Percentiles rank a stretch among this genome's conserved stretches.
These are phyloP conservation scores for Ganoderma meredithae DNA, from an alignment of 1,284 basidiomycete genomes.

Conservation along the genomic window DNA sequence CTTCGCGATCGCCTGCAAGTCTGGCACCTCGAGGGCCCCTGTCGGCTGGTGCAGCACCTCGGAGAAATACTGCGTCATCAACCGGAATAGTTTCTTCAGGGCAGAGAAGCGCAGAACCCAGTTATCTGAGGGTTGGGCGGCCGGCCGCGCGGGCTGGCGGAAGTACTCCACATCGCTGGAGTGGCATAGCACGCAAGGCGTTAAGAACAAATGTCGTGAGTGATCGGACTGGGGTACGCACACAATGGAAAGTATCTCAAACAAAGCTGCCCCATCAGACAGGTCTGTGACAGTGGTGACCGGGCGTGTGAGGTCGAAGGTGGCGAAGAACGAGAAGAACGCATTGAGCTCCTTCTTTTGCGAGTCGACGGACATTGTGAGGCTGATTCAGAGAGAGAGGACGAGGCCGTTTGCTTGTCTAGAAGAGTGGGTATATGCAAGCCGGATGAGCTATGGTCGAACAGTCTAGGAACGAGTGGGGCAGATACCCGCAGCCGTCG, in stretches of 20 bases:
- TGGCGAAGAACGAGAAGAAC: conserved; percentile 79
- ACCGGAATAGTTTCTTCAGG: conserved; percentile 85
- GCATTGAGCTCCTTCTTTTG: conserved; percentile 75
- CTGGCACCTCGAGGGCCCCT: conserved; percentile 76
- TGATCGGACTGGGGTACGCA: conserved; percentile 38
- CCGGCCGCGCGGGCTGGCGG: conserved; percentile 61
- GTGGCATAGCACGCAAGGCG: conserved; percentile 13
- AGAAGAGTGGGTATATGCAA: conserved; percentile 29
- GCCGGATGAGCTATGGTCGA: conserved; percentile 22
- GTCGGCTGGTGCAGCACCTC: conserved; percentile 82
- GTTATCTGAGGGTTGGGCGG: conserved; percentile 76
- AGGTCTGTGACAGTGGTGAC: conserved; percentile 71
- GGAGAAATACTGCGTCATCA: conserved; percentile 88
- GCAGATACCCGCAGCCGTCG: conserved; percentile 13
- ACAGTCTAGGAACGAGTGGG: conserved; percentile 18
- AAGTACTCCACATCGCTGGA: conserved; percentile 84
- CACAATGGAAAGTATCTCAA: conserved; percentile 77
- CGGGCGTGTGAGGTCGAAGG: conserved; percentile 71
- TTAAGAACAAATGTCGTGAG: conserved; percentile 1
- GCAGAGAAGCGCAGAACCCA: conserved; percentile 89
- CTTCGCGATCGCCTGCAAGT: conserved; percentile 84
- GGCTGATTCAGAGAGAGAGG: neutral
- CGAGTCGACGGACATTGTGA: conserved; percentile 50
- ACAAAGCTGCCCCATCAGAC: conserved; percentile 76
- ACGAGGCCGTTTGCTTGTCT: conserved; percentile 16